Base-by-base conservation (phyloP, 306 rosid species). In the Quercus rubra region DNA sequence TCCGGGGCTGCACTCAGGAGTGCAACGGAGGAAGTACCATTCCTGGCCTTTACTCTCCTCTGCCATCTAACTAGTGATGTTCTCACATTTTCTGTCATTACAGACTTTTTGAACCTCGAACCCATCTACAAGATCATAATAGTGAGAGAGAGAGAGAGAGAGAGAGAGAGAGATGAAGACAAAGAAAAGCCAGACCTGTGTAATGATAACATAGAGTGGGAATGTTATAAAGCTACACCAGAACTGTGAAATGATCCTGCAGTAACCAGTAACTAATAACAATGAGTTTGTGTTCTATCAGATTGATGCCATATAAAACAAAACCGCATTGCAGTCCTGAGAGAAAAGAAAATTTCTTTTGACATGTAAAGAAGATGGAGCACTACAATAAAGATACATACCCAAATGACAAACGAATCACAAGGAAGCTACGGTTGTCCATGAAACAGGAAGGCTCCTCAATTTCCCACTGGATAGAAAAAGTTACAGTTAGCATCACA, bases 151-250 rank as follows among this genome's bases (percentile, higher is more conserved):
- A 25, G 51, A 49, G 74, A 52, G 30, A 72, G 55, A 61, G 55
- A 35, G 41, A 55, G 15, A 79, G 51, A 9, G 54, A 56, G 23
- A 14, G 17, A 33, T 19, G 54, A 68, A 77, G 31, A 35, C 1
- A 31, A 71, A 58, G 71, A 71, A 66, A 79, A 81, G 31, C 64
- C 71, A 70, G 28, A 93, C 98, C 94, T 93, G 99, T 61, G 98
- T 86, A 82, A 90, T 73, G 82, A 95, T 91, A 63, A 95, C 98
- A 85, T 95, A 92, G 66, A 95, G 93, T 55, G 98, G 98, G 80
- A 95, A 92, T 31, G 98, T 92, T 43, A 90, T 85, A 76, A 87
- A 95, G 91, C 99, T 95, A 88, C 99, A 90, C 97, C 99, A 95
- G 66, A 91, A 80, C 71, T 91, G 96, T n/a, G 97, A 84, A 78